Evolutionary conservation across 2,329 filamentous ascomycete species (phyloP).

Genomic region (Penicillium sp.): DNA sequence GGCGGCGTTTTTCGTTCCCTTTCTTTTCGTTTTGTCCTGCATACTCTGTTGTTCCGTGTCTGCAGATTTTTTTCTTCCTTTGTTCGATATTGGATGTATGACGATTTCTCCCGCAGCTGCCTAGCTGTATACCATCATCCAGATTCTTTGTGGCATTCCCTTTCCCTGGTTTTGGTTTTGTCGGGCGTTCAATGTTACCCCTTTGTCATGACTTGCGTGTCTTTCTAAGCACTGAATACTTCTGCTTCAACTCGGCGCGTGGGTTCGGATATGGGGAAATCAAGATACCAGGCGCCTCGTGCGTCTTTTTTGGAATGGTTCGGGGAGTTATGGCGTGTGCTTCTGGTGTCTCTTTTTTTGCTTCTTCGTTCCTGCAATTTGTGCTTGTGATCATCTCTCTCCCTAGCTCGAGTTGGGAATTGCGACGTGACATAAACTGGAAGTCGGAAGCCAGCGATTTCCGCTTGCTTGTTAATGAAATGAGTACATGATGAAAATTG

Average conservation of each 20-base stretch:
- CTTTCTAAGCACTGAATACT: neutral
- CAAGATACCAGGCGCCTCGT: conserved; percentile 1
- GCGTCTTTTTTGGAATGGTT: conserved; percentile 1
- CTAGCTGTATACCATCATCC: neutral
- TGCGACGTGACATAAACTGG: neutral
- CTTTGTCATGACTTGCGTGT: neutral
- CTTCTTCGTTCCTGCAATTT: neutral
- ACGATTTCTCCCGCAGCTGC: neutral
- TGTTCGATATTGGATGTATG: neutral
- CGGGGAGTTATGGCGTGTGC: neutral
- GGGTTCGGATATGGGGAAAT: conserved; percentile 10
- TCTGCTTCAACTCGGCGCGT: conserved; percentile 9
- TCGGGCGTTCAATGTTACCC: conserved; percentile 4
- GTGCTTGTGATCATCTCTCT: neutral
- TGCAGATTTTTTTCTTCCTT: neutral
- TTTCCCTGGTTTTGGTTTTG: neutral
- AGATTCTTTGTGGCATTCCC: neutral
- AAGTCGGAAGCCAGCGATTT: neutral
- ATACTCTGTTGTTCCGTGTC: neutral
- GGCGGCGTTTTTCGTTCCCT: conserved; percentile 6
- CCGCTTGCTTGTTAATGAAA: neutral
- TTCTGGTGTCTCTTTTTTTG: neutral
- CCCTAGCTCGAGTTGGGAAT: neutral
- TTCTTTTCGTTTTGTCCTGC: conserved; percentile 8
- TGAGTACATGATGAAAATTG: neutral